Percentiles rank a stretch among this genome's conserved stretches.
These are phyloP conservation scores for Metarhizium humberi DNA, from an alignment of 2,329 filamentous ascomycete genomes.

Conservation along the genomic window DNA sequence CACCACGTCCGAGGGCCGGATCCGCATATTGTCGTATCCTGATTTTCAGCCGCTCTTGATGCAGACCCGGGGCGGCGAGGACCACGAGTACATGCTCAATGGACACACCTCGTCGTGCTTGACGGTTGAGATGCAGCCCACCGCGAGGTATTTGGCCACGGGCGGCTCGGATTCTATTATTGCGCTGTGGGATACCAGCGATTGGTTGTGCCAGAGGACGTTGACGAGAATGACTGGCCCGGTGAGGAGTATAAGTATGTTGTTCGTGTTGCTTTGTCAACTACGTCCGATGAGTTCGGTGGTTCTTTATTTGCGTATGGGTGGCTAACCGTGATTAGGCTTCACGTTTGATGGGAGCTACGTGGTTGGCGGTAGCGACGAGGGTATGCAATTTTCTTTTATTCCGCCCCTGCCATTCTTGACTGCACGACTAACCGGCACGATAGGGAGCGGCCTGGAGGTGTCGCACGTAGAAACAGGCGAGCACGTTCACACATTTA, in stretches of 20 bases:
- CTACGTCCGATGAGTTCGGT: neutral
- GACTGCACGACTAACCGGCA: neutral
- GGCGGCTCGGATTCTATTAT: constrained; percentile 70
- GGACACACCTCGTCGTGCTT: constrained; percentile 68
- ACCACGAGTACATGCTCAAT: constrained; percentile 49
- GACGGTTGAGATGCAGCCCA: constrained; percentile 59
- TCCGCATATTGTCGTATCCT: constrained; percentile 62
- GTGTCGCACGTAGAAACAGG: constrained; percentile 66
- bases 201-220: constrained; percentile 68
- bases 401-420: neutral
- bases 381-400: constrained; percentile 36
- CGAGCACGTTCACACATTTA: constrained; percentile 62
- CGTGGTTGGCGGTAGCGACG: constrained; percentile 64
- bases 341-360: constrained; percentile 75
- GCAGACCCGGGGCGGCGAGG: constrained; percentile 31
- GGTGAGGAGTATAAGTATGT: constrained; percentile 57
- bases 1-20: constrained; percentile 61
- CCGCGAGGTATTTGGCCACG: constrained; percentile 61
- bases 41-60: constrained; percentile 46
- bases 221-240: constrained; percentile 60
- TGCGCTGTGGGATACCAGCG: constrained; percentile 66
- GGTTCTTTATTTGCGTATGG: too few species aligned
- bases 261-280: neutral
- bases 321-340: constrained; percentile 29
- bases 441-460: constrained; percentile 49